Evolutionary conservation across 768 basidiomycete species (phyloP).

Genomic region (Lentinula detonsa): DNA sequence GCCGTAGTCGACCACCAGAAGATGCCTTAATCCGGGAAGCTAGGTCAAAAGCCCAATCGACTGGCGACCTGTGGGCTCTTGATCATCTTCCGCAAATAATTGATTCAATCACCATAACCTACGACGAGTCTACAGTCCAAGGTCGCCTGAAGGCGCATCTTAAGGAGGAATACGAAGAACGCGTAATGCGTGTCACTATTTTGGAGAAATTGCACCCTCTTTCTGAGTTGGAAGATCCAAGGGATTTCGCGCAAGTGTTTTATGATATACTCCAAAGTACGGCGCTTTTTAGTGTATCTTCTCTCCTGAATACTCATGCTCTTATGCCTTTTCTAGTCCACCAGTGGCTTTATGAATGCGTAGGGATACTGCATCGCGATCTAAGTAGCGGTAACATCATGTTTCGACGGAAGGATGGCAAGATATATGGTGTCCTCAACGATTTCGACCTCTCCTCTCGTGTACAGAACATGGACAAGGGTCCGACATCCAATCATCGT

Average conservation of each 20-base stretch:
- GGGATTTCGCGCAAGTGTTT: no score
- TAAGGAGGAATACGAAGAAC: background rate
- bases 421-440: constrained; percentile 7
- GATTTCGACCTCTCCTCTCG: constrained; percentile 8
- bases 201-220: no score
- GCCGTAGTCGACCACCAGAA: background rate
- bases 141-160: background rate
- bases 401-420: constrained; percentile 8
- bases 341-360: constrained; percentile 3
- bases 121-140: background rate
- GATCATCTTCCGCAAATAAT: background rate
- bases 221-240: no score
- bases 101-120: no score
- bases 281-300: background rate
- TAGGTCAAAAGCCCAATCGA: background rate
- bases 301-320: background rate
- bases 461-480: background rate
- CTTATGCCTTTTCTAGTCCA: background rate
- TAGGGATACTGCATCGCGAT: background rate
- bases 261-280: background rate
- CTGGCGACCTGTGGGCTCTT: background rate
- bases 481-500: background rate
- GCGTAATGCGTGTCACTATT: background rate
- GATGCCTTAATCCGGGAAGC: background rate
- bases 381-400: constrained; percentile 6